Base-by-base conservation (phyloP, 768 basidiomycete species). In the Suillus subluteus region DNA sequence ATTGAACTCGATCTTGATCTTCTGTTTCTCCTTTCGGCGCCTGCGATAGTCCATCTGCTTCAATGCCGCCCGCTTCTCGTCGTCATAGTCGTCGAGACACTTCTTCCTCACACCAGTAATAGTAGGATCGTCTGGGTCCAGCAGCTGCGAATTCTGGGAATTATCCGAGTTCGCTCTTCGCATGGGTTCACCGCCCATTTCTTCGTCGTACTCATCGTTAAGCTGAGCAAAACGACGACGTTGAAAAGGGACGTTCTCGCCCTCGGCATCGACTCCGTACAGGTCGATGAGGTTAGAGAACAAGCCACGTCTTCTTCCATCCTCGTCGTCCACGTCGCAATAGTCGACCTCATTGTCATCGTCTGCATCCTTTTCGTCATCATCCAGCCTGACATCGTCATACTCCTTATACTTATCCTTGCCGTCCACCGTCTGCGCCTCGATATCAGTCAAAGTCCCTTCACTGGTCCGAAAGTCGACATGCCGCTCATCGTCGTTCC, bases 111-210 rank as follows among this genome's bases (percentile, higher is more conserved):
- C 75, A 6, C 89, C 89, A 54, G 88, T 91, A 30, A 92, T 79
- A 52, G 84, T 81, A 61, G 91, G 91, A 75, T 94, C 91, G 69
- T 94, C 90, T 21, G 86, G 83, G 73, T 94, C 92, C 46, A 90
- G 76, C 9, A 85, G 65, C 18, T 89, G 86, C 23, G 86, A 87
- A 58, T 81, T 75, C 59, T 79, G 75, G 35, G 86, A 88, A 43
- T 75, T 76, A 68, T 78, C 79, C 1, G 88, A 87, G 67, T 84
- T 79, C 32, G 67, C 67, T 40, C 86, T 81, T 35, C 77, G 38
- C 9, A 70, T 48, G n/a, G 65, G 58, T 54, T 70, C 35, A 26
- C 68, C 21, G 37, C 30, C 16, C 63, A 41, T 68, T 59, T 73
- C 67, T 43, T 56, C 55, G 12, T 56, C 55, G 12, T 56, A 35